These are phyloP conservation scores for Daedaleopsis nitida DNA, from an alignment of 768 basidiomycete genomes.

Conservation along the genomic window DNA sequence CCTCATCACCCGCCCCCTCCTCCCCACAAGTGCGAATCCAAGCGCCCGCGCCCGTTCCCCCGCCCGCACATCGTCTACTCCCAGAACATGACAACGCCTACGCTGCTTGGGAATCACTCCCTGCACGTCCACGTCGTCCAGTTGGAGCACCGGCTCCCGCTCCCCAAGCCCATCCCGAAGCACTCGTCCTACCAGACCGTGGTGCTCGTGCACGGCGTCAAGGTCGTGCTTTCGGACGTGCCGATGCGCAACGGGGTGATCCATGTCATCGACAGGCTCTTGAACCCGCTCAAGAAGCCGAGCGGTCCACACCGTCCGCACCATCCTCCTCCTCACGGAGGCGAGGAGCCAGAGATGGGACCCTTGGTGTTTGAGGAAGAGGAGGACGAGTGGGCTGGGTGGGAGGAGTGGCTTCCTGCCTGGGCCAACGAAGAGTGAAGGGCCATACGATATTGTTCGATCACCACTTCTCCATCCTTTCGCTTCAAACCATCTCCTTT, in stretches of 20 bases:
- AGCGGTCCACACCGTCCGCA: background rate
- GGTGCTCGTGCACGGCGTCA: slow-evolving; percentile 42
- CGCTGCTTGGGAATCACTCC: slow-evolving; percentile 44
- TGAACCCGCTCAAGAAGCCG: slow-evolving; percentile 37
- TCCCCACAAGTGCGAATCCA: background rate
- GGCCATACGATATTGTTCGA: background rate
- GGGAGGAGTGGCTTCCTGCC: slow-evolving; percentile 50
- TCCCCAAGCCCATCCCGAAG: slow-evolving; percentile 34
- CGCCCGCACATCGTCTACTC: slow-evolving; percentile 19
- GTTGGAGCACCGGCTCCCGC: slow-evolving; percentile 35
- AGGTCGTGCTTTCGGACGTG: slow-evolving; percentile 46
- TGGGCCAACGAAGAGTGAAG: slow-evolving; percentile 44
- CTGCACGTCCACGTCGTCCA: slow-evolving; percentile 51
- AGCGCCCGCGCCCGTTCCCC: background rate
- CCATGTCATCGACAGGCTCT: slow-evolving; percentile 46
- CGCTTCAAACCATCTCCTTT: background rate
- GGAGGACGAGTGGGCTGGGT: slow-evolving; percentile 42
- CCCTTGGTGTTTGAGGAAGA: background rate
- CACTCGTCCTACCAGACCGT: slow-evolving; percentile 37
- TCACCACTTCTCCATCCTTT: background rate
- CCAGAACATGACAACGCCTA: slow-evolving; percentile 36
- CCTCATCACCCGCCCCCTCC: background rate
- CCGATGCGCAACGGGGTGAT: slow-evolving; percentile 59
- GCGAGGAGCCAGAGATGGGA: background rate
- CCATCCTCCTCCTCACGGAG: background rate